phyloP scores from a whole-genome alignment of 768 basidiomycete genomes.

The Lactarius quietus region DNA sequence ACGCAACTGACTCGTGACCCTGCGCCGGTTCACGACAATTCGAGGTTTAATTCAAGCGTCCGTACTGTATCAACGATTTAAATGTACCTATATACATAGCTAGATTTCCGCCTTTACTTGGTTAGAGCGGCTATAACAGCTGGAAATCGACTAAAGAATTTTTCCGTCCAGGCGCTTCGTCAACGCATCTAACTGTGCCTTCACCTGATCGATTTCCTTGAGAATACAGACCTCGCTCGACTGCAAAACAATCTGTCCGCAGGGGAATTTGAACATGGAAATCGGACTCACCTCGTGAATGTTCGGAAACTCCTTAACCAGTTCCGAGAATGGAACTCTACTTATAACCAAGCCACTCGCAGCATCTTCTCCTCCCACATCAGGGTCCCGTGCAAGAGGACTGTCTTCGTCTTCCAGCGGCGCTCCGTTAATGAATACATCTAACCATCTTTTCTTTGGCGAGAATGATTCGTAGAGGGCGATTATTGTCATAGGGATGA shows the following conservation, averaged over 20 bases:
- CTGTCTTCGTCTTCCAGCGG: slow-evolving; percentile 58
- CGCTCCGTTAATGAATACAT: slow-evolving; percentile 53
- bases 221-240: slow-evolving; percentile 68
- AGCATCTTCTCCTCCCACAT: slow-evolving; percentile 51
- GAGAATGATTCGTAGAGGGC: slow-evolving; percentile 70
- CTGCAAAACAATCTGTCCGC: slow-evolving; percentile 36
- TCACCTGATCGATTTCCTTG: slow-evolving; percentile 57
- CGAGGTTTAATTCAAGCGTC: slow-evolving; percentile 3
- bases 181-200: slow-evolving; percentile 40
- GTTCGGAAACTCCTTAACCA: slow-evolving; percentile 72
- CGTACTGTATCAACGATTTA: not conserved
- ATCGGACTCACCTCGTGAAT: slow-evolving; percentile 53
- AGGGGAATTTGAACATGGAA: slow-evolving; percentile 11
- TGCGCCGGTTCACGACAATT: slow-evolving; percentile 7
- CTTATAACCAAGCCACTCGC: slow-evolving; percentile 60
- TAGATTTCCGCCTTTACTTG: not conserved
- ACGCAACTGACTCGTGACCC: slow-evolving; percentile 47
- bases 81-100: not conserved
- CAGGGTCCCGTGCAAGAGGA: slow-evolving; percentile 55
- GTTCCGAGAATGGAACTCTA: slow-evolving; percentile 63
- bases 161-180: slow-evolving; percentile 35
- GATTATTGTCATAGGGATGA: slow-evolving; percentile 68
- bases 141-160: slow-evolving; percentile 13
- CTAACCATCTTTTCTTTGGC: slow-evolving; percentile 55
- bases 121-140: not conserved